Base-by-base conservation (phyloP, 106 monocot species). In the Allium fistulosum region DNA sequence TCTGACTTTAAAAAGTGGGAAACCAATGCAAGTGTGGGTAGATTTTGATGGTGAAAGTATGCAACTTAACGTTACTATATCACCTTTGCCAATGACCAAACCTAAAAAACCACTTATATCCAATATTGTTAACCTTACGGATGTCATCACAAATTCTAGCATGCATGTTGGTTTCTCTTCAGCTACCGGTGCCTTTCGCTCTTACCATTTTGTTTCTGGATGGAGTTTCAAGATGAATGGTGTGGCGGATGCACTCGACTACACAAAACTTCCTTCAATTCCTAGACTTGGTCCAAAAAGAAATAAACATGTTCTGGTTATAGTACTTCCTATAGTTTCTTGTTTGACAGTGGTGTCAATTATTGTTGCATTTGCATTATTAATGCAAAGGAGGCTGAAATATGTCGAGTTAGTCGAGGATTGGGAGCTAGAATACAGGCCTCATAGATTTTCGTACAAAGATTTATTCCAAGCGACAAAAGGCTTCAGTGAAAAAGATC, bases 21-120 rank as follows among this genome's bases (percentile, higher is more conserved):
- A 72, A 18, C 66, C 67, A 11, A 81, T 76, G 72, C 66, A 68
- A 45, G 62, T 81, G 2, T 81, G 80, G 80, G 63, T 81, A 6
- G 76, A 81, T 46, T 81, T 76, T 50, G 67, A 72, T 14, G 75
- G 67, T 4, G 12, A 26, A 47, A 50, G 56, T 7, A 68, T 46
- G 53, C 37, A 76, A 55, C 46, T 81, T 22, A 72, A 71, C 8
- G 80, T 76, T 26, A 62, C 76, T 13, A 51, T 81, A 10, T 56
- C 80, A 9, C 60, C 80, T 0, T 10, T 75, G 9, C 46, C 67
- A 9, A 11, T 15, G 6, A 7, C 58, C 6, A 75, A 80, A 46
- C 80, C 80, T 26, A 66, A 8, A 7, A 51, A 16, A 11, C 80
- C 80, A 14, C 69, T 80, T n/a, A 14, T 80, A 7, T 80, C 80